Conservation (phyloP, 2,329 filamentous ascomycete genomes). For the Niveomyces coronatus region DNA sequence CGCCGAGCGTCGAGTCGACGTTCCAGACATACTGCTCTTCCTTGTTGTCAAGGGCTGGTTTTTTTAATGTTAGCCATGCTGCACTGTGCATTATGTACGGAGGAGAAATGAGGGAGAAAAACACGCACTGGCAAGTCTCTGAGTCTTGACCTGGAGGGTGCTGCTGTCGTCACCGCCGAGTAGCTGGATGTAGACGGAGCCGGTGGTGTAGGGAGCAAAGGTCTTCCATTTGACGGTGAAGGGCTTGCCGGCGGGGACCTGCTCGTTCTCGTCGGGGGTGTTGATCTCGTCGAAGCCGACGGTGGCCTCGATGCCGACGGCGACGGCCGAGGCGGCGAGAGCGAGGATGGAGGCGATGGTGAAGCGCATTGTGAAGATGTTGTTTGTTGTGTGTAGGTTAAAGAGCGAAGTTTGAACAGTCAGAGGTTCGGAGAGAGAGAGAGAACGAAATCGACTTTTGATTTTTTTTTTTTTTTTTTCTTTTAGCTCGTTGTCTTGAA, state of each 20-base stretch:
- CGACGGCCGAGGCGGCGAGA: conserved; percentile 38
- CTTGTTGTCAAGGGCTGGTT: conserved; percentile 31
- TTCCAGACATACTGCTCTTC: conserved; percentile 38
- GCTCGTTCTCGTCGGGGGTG: conserved; percentile 33
- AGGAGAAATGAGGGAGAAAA: neutral
- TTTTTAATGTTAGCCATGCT: too few species aligned
- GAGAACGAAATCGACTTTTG: neutral
- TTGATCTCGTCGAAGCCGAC: conserved; percentile 45
- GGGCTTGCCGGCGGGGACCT: conserved; percentile 36
- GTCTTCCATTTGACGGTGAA: conserved; percentile 42
- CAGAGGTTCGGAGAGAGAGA: neutral
- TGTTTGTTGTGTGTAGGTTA: neutral
- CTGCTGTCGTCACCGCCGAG: conserved; percentile 38
- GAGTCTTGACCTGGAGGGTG: conserved; percentile 28
- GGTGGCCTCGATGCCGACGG: conserved; percentile 30
- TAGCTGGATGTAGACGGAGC: conserved; percentile 41
- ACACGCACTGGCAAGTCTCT: conserved; percentile 41
- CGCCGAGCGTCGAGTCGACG: conserved; percentile 35
- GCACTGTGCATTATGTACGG: too few species aligned
- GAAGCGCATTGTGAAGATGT: conserved; percentile 42
- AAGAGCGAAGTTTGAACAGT: neutral
- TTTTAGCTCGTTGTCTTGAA: too few species aligned
- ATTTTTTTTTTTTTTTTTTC: too few species aligned
- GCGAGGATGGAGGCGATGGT: conserved; percentile 40
- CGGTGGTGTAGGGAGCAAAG: conserved; percentile 28